These are phyloP conservation scores for Metrosideros polymorpha DNA, from an alignment of 441 rosid genomes.

Conservation along the genomic window DNA sequence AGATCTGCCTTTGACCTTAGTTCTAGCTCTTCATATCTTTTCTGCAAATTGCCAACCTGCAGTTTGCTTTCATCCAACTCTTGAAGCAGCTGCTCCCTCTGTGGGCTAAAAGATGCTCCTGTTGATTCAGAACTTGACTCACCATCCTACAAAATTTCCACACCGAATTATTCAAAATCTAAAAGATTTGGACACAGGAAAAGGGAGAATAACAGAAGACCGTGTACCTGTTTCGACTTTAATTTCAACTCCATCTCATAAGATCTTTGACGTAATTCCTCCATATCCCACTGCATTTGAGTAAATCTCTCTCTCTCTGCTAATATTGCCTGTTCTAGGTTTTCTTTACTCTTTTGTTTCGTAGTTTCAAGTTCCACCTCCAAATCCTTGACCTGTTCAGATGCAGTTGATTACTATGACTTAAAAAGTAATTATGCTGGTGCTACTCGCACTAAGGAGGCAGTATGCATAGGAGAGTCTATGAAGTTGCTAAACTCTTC, in stretches of 20 bases:
- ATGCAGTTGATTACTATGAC: neutral
- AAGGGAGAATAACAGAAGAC: neutral
- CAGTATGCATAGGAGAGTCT: neutral
- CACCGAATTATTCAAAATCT: neutral
- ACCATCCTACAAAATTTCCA: slow-evolving; percentile 4
- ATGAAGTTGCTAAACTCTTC: neutral
- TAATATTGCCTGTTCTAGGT: slow-evolving; percentile 5
- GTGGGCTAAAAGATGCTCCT: neutral
- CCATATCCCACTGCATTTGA: slow-evolving; percentile 17
- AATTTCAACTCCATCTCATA: slow-evolving; percentile 9
- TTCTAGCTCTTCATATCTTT: slow-evolving; percentile 9
- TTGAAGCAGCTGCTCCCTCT: neutral
- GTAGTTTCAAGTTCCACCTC: slow-evolving; percentile 13
- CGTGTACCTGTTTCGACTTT: slow-evolving; percentile 2
- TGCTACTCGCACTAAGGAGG: neutral
- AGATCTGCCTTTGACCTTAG: slow-evolving; percentile 13
- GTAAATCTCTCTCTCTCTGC: slow-evolving; percentile 11
- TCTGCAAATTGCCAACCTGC: slow-evolving; percentile 7
- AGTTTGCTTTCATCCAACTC: slow-evolving; percentile 10
- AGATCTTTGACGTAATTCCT: slow-evolving; percentile 11
- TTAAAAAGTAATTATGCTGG: neutral
- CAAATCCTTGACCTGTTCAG: slow-evolving; percentile 9
- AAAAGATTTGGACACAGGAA: neutral
- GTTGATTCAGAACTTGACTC: neutral
- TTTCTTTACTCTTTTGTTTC: slow-evolving; percentile 10